Evolutionary conservation across 257 asterid genomes (phyloP).

Genomic region (Solanum pennellii): DNA sequence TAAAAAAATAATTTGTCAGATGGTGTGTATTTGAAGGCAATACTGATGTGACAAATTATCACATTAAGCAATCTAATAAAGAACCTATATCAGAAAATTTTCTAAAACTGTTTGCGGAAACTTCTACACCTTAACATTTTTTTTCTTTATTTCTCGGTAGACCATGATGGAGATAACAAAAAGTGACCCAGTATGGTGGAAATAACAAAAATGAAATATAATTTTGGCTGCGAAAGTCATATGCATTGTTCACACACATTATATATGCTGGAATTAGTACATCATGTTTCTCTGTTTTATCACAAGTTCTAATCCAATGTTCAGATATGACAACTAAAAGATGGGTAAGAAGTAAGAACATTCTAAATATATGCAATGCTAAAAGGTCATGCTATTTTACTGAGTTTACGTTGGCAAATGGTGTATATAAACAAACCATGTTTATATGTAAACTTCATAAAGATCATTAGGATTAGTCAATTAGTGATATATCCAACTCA

Average conservation of each 20-base stretch:
- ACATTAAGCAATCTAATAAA: neutral
- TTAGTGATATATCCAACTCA: too few species aligned
- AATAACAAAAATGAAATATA: neutral
- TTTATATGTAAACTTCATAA: too few species aligned
- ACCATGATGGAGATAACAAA: neutral
- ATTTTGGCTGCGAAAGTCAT: neutral
- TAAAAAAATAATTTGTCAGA: neutral
- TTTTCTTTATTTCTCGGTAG: neutral
- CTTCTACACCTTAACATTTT: neutral
- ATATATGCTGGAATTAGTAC: neutral
- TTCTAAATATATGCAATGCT: too few species aligned
- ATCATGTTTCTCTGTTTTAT: neutral
- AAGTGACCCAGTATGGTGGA: neutral
- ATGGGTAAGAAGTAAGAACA: too few species aligned
- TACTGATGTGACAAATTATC: neutral
- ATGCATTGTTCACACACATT: too few species aligned
- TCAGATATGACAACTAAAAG: neutral
- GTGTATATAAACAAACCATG: too few species aligned
- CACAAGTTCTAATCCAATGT: neutral
- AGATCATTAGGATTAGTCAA: too few species aligned
- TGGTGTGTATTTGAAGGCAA: neutral
- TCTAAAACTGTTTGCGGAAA: neutral
- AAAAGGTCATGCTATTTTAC: too few species aligned
- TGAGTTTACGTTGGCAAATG: too few species aligned
- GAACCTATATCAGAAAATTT: neutral